Conservation (phyloP, 2,329 filamentous ascomycete genomes). For the Aspergillus sp. region DNA sequence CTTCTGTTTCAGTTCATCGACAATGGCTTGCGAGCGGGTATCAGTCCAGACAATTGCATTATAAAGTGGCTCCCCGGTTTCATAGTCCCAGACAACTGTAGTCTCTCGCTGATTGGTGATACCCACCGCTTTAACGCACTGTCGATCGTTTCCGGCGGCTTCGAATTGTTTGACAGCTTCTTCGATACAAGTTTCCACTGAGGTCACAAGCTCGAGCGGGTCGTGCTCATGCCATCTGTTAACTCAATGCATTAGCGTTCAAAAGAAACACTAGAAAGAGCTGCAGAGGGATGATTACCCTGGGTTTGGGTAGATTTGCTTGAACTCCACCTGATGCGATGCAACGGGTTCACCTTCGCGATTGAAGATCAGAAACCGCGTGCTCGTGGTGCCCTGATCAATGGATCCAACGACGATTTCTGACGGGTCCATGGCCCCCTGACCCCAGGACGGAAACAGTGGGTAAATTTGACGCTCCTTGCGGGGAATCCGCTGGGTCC, state of each 20-base stretch:
- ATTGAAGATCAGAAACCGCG: slow-evolving; percentile 88
- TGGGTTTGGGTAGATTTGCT: slow-evolving; percentile 80
- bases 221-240: slow-evolving; percentile 87
- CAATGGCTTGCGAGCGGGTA: slow-evolving; percentile 75
- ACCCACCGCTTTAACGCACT: slow-evolving; percentile 73
- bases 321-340: slow-evolving; percentile 83
- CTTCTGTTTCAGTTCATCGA: slow-evolving; percentile 72
- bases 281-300: slow-evolving; percentile 63
- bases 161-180: slow-evolving; percentile 72
- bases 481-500: background rate
- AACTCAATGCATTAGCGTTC: background rate
- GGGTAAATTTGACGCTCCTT: background rate
- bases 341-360: slow-evolving; percentile 75
- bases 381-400: slow-evolving; percentile 88
- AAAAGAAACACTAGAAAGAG: background rate
- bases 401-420: slow-evolving; percentile 76
- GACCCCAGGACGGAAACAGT: background rate
- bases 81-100: slow-evolving; percentile 79
- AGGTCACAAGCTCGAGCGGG: slow-evolving; percentile 72
- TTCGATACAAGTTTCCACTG: slow-evolving; percentile 78
- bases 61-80: slow-evolving; percentile 77
- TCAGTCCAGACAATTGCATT: slow-evolving; percentile 92
- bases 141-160: slow-evolving; percentile 64
- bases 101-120: slow-evolving; percentile 93
- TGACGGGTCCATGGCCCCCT: slow-evolving; percentile 28